These are phyloP conservation scores for Bipolaris oryzae DNA, from an alignment of 2,329 filamentous ascomycete species.

Conservation along the genomic window DNA sequence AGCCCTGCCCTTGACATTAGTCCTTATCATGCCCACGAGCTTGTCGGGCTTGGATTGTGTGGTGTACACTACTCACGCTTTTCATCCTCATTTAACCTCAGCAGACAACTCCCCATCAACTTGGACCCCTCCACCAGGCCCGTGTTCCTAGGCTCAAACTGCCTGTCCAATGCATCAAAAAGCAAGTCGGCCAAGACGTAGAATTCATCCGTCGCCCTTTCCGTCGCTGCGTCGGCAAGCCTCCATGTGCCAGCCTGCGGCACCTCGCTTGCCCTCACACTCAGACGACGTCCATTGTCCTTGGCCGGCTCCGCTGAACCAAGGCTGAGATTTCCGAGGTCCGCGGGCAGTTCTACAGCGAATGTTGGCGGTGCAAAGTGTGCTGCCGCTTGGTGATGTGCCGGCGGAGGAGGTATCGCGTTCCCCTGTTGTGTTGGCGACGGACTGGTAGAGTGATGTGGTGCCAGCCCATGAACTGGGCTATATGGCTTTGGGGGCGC, in stretches of 20 bases:
- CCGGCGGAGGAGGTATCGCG: too few species aligned
- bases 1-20: constrained; percentile 26
- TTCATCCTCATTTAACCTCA: constrained; percentile 36
- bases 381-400: constrained; percentile 3
- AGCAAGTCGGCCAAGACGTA: constrained; percentile 45
- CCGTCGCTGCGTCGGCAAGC: constrained; percentile 40
- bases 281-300: constrained; percentile 24
- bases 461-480: too few species aligned
- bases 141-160: constrained; percentile 44
- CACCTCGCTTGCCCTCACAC: constrained; percentile 35
- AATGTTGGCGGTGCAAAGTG: constrained; percentile 30
- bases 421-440: too few species aligned
- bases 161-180: constrained; percentile 43
- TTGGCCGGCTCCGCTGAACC: constrained; percentile 24
- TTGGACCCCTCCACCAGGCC: constrained; percentile 44
- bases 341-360: constrained; percentile 44
- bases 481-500: too few species aligned
- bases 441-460: too few species aligned
- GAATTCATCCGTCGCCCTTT: constrained; percentile 45
- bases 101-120: constrained; percentile 38
- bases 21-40: neutral
- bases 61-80: constrained; percentile 30
- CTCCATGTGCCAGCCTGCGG: constrained; percentile 45
- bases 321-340: constrained; percentile 36
- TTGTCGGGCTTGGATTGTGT: neutral